Conservation (phyloP, 2,329 filamentous ascomycete species). For the Fusarium heterosporum region DNA sequence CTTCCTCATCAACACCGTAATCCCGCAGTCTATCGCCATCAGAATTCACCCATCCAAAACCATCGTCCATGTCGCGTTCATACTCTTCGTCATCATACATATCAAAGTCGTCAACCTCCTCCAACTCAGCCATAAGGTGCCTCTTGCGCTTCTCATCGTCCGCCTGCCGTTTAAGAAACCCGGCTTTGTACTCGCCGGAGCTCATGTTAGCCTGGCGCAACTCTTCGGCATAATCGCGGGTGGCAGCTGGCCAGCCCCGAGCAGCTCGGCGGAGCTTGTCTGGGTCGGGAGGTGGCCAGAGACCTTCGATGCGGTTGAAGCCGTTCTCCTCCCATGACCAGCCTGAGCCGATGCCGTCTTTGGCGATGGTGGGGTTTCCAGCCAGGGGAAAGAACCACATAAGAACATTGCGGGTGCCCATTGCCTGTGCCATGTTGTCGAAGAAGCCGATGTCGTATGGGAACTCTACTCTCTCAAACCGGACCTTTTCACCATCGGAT, state of each 20-base stretch:
- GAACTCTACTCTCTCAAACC: conserved; percentile 76
- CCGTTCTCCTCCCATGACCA: conserved; percentile 80
- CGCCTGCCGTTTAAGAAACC: conserved; percentile 63
- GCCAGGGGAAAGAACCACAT: conserved; percentile 78
- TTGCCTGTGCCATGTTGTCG: conserved; percentile 78
- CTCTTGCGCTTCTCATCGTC: conserved; percentile 58
- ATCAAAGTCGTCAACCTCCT: conserved; percentile 69
- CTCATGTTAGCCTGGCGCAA: conserved; percentile 52
- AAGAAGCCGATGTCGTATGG: conserved; percentile 85
- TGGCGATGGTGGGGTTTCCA: conserved; percentile 58
- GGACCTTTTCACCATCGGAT: conserved; percentile 55
- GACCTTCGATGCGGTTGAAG: conserved; percentile 72
- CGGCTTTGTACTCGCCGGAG: conserved; percentile 60
- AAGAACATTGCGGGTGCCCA: conserved; percentile 75
- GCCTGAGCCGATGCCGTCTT: conserved; percentile 56
- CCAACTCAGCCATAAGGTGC: conserved; percentile 61
- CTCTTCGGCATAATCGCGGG: conserved; percentile 51
- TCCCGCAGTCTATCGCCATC: conserved; percentile 81
- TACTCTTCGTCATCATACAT: conserved; percentile 68
- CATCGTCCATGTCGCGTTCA: conserved; percentile 52
- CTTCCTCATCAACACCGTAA: conserved; percentile 83
- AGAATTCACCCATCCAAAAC: conserved; percentile 75
- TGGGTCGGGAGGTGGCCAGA: conserved; percentile 74
- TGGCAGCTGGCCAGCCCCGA: conserved; percentile 55
- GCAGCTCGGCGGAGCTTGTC: conserved; percentile 65